Percentiles rank a stretch among this genome's conserved stretches.
Evolutionary conservation across 2,329 filamentous ascomycete genomes (phyloP).

Genomic region (Diaporthe velutina): DNA sequence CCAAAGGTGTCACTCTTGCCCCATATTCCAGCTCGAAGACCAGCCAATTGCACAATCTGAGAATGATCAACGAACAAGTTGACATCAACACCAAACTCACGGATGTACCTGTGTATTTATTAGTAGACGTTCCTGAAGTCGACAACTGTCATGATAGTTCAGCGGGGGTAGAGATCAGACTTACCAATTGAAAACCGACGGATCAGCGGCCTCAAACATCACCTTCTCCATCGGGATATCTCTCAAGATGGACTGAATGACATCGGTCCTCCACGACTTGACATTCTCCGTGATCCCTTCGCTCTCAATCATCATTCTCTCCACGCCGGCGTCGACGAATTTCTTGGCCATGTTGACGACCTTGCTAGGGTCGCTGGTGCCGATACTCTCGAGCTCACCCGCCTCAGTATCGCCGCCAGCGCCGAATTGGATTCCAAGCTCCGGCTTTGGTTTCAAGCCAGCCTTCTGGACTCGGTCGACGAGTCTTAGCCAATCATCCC

Average conservation of each 20-base stretch:
- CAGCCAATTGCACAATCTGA: slow-evolving; percentile 68
- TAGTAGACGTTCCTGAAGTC: neutral
- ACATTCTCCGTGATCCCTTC: neutral
- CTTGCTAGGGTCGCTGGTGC: slow-evolving; percentile 58
- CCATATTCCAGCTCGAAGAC: slow-evolving; percentile 66
- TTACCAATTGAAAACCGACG: neutral
- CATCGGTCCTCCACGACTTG: neutral
- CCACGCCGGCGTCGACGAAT: neutral
- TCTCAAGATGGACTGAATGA: neutral
- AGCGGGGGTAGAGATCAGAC: neutral
- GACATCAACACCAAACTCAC: neutral
- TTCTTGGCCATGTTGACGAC: neutral
- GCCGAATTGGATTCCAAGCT: slow-evolving; percentile 69
- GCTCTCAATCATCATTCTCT: neutral
- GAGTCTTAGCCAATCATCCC: slow-evolving; percentile 65
- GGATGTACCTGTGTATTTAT: neutral
- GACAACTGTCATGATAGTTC: too few species aligned
- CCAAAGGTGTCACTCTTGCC: slow-evolving; percentile 68
- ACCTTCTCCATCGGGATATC: neutral
- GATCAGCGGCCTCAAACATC: neutral
- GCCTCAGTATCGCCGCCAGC: slow-evolving; percentile 66
- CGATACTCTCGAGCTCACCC: slow-evolving; percentile 59
- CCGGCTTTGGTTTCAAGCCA: slow-evolving; percentile 65
- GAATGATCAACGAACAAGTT: slow-evolving; percentile 69
- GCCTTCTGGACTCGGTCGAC: slow-evolving; percentile 59